Percentiles rank a stretch among this genome's conserved stretches.
phyloP scores from a whole-genome alignment of 2,329 filamentous ascomycete genomes.

The Exophiala alcalophila region DNA sequence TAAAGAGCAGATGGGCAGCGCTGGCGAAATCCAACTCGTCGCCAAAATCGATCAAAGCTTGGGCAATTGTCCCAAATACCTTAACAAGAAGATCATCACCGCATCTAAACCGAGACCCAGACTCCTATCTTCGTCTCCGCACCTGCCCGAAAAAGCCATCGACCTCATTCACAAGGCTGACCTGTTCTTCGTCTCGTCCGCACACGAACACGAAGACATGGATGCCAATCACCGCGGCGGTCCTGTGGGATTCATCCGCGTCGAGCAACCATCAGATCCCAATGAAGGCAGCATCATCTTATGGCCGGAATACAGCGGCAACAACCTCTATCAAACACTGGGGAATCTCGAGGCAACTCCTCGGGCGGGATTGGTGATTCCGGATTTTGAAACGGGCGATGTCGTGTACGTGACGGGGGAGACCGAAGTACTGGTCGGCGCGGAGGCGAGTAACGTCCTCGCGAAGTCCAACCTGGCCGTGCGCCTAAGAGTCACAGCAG shows the following conservation, averaged over 20 bases:
- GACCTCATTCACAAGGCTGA: constrained; percentile 64
- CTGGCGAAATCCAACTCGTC: constrained; percentile 56
- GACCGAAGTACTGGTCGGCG: constrained; percentile 63
- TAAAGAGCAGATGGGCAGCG: constrained; percentile 19
- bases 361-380: constrained; percentile 66
- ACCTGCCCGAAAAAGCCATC: constrained; percentile 55
- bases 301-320: constrained; percentile 84
- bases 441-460: constrained; percentile 60
- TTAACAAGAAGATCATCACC: constrained; percentile 68
- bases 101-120: constrained; percentile 54
- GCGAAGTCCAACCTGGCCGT: constrained; percentile 71
- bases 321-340: constrained; percentile 77
- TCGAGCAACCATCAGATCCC: constrained; percentile 47
- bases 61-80: constrained; percentile 62
- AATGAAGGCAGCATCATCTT: constrained; percentile 57
- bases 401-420: constrained; percentile 72
- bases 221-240: constrained; percentile 82
- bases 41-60: constrained; percentile 69
- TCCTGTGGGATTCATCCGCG: constrained; percentile 67
- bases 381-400: constrained; percentile 69
- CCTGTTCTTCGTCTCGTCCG: constrained; percentile 73
- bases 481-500: constrained; percentile 60
- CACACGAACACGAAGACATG: constrained; percentile 63
- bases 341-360: constrained; percentile 71
- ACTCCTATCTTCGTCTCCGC: constrained; percentile 47